A percentile compares a stretch with the other conserved stretches of the same genome.
Evolutionary conservation across 805 yeast genomes (phyloP).

Genomic region (Metschnikowia vanudenii): DNA sequence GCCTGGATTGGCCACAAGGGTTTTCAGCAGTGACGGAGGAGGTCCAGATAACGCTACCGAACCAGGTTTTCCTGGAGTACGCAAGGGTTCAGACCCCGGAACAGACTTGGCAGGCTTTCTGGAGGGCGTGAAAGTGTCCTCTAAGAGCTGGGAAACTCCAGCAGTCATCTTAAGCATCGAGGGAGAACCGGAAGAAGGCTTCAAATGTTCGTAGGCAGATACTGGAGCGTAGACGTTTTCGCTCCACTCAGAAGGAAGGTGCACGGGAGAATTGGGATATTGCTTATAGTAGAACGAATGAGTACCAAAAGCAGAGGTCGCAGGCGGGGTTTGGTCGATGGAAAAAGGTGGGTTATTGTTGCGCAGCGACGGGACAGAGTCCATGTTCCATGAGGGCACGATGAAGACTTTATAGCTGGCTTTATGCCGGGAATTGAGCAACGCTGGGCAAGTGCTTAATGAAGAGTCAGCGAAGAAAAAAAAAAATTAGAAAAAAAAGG

Average conservation of each 20-base stretch:
- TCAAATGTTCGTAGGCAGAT: neutral
- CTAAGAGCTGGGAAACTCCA: slow-evolving; percentile 3
- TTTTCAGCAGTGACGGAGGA: neutral
- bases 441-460: too few species aligned
- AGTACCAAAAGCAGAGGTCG: neutral
- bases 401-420: neutral
- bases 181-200: slow-evolving; percentile 4
- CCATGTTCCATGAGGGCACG: slow-evolving; percentile 6
- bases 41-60: neutral
- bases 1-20: neutral
- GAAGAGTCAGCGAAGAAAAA: too few species aligned
- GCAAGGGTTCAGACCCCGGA: neutral
- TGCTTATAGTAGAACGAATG: slow-evolving; percentile 12
- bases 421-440: too few species aligned
- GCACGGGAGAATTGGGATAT: slow-evolving; percentile 10
- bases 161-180: slow-evolving; percentile 6
- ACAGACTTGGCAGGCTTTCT: neutral
- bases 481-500: too few species aligned
- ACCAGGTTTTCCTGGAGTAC: slow-evolving; percentile 4
- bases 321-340: slow-evolving; percentile 2
- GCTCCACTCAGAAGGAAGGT: slow-evolving; percentile 16
- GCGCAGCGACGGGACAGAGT: slow-evolving; percentile 10
- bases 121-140: slow-evolving; percentile 11
- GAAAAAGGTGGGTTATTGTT: slow-evolving; percentile 8
- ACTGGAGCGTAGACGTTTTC: slow-evolving; percentile 5